Evolutionary conservation across 768 basidiomycete genomes (phyloP).

Genomic region (Cantharellus anzutake): DNA sequence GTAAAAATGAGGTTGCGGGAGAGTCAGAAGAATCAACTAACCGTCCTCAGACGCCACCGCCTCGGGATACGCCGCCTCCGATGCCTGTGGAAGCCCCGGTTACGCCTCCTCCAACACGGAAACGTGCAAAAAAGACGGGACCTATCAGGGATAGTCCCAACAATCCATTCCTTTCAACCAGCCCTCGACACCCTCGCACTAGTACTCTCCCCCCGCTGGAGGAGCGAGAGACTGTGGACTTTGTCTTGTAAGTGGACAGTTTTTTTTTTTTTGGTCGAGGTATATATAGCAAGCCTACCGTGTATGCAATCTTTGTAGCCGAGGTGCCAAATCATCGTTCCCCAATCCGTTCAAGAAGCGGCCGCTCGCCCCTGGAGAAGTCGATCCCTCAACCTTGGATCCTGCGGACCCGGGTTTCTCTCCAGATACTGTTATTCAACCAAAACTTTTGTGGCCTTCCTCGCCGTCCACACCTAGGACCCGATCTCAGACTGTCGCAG

Average conservation of each 20-base stretch:
- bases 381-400: constrained; percentile 34
- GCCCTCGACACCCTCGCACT: constrained; percentile 20
- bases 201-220: constrained; percentile 18
- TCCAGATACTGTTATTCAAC: constrained; percentile 32
- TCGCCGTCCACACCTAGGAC: not conserved
- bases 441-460: constrained; percentile 29
- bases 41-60: constrained; percentile 4
- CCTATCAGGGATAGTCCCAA: constrained; percentile 43
- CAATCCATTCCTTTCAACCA: constrained; percentile 41
- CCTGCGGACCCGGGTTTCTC: constrained; percentile 47
- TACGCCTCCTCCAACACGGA: not conserved
- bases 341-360: constrained; percentile 43
- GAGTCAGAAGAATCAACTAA: not conserved
- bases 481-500: too few relatives aligned
- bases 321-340: constrained; percentile 42
- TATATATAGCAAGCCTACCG: not conserved
- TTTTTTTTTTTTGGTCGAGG: constrained; percentile 2
- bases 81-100: not conserved
- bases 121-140: not conserved
- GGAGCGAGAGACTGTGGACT: constrained; percentile 45
- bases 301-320: constrained; percentile 23
- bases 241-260: constrained; percentile 43
- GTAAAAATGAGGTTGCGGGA: too few relatives aligned
- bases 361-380: constrained; percentile 20
- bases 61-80: not conserved